Base-by-base conservation (phyloP, 106 monocot species). In the Dioscorea dumetorum region DNA sequence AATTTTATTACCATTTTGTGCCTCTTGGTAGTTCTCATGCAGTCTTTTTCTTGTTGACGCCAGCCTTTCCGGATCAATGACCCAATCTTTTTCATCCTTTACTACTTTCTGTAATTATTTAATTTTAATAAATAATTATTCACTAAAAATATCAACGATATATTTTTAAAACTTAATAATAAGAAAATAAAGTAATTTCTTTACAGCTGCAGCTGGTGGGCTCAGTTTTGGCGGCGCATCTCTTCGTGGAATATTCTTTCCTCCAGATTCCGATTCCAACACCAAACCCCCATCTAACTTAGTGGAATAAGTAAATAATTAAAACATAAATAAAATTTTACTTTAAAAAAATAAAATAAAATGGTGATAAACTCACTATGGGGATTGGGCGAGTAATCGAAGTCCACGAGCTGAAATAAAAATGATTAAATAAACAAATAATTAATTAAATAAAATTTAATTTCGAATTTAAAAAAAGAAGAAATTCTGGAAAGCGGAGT, bases 1-100 rank as follows among this genome's bases (percentile, higher is more conserved):
- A 12, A n/a, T 21, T 28, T 28, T 28, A 28, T 28, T 77, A 88
- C 89, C 89, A 57, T 90, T 85, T 20, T 85, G 70, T 0, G 76
- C 82, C 72, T 85, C 82, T 52, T 85, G 82, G 61, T 67, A 67
- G 52, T 67, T 67, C 67, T 51, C 52, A 21, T 67, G 67, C 23
- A 52, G 67, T 67, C 67, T 50, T 18, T 24, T 19, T 24, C 67
- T 67, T 5, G 67, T 50, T 12, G 52, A 50, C 1, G 49, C 67
- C 22, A 67, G 67, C 11, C 52, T 67, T 23, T 67, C 67, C 14
- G 49, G 67, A 51, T 80, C 79, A 2, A 61, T 18, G 62, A 70
- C 48, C 34, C 64, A 72, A 14, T 88, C 81, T 73, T 73, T 78
- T 62, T 77, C 58, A 49, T 79, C 78, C 34, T 74, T 83, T 12